Base-by-base conservation (phyloP, 1,284 basidiomycete genomes). In the Rhodotorula sp. region DNA sequence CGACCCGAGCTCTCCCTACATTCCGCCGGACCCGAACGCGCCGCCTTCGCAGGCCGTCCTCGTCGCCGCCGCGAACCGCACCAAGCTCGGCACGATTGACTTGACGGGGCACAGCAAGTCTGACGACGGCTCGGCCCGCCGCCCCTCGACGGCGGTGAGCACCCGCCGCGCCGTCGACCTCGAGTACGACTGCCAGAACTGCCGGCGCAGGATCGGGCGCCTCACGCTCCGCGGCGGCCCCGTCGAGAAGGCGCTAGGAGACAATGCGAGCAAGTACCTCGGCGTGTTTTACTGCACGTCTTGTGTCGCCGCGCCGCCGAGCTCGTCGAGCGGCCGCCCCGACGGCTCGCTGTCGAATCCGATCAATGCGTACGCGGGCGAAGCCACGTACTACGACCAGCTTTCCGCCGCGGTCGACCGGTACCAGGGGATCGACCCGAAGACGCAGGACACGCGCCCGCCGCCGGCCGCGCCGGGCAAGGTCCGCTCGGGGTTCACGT, bases 341-440 rank as follows among this genome's bases (percentile, higher is more conserved):
- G 34, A 34, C 34, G 53, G 53, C 53, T 7, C 25, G 10, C 25
- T 25, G 25, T 17, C 53, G 25, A 27, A 46, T 34, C 56, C 50
- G 25, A 19, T 54, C 25, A 46, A 16, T 45, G 48, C 60, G 3
- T 72, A 72, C 48, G 53, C 56, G 23, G 63, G 60, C 53, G 73
- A 74, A 46, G 70, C 67, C 8, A 56, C 67, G 4, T 74, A 74
- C 61, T 54, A 64, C 44, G 73, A 74, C 65, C 68, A 64, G 17
- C 58, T 74, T 4, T 60, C 64, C 13, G 66, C 61, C 19, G 69
- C 73, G 1, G 70, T 71, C 27, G 73, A 74, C 45, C 66, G 52
- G 12, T 65, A 69, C 45, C 58, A 64, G 59, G 70, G 70, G 10
- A 5, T 64, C 9, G 68, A 69, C 45, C 46, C 63, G 0, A 50